phyloP scores from a whole-genome alignment of 371 early-diverging fungal species.

The Mucor lusitanicus region DNA sequence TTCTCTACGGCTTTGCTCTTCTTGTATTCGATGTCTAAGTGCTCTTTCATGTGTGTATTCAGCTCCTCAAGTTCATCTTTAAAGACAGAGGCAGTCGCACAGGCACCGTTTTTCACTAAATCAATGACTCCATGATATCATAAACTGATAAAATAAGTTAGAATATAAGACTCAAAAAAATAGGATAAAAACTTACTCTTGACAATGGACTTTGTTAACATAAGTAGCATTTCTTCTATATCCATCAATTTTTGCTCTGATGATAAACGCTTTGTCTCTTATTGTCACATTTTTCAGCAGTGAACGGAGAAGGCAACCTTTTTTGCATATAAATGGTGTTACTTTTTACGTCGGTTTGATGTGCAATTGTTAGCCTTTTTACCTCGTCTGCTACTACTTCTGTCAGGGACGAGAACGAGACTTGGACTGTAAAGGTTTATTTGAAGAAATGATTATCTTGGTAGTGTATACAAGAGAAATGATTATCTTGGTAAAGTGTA shows the following conservation, averaged over 20 bases:
- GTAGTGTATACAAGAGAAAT: no score
- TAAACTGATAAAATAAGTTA: conserved; percentile 10
- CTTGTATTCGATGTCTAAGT: conserved; percentile 10
- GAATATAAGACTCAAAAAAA: conserved; percentile 3
- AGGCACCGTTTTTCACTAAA: conserved; percentile 7
- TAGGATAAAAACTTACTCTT: conserved; percentile 15
- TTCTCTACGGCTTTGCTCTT: conserved; percentile 10
- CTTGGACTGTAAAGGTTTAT: no score
- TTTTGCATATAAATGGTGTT: background rate
- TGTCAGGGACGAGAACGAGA: no score
- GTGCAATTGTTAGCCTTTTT: background rate
- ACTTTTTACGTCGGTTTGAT: background rate
- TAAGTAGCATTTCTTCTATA: conserved; percentile 12
- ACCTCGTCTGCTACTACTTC: conserved; percentile 8
- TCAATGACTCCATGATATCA: no score
- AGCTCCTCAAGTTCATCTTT: conserved; percentile 16
- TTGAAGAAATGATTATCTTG: no score
- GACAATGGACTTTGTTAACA: conserved; percentile 1
- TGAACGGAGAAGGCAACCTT: conserved; percentile 7
- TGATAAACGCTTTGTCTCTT: conserved; percentile 4
- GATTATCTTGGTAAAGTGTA: no score
- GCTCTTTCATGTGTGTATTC: conserved; percentile 18
- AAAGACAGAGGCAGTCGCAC: conserved; percentile 7
- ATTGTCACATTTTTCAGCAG: conserved; percentile 4
- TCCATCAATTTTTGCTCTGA: conserved; percentile 8